A percentile compares a stretch with the other conserved stretches of the same genome.
These are phyloP conservation scores for Cornus suecica DNA, from an alignment of 148 eudicot genomes.

Conservation along the genomic window DNA sequence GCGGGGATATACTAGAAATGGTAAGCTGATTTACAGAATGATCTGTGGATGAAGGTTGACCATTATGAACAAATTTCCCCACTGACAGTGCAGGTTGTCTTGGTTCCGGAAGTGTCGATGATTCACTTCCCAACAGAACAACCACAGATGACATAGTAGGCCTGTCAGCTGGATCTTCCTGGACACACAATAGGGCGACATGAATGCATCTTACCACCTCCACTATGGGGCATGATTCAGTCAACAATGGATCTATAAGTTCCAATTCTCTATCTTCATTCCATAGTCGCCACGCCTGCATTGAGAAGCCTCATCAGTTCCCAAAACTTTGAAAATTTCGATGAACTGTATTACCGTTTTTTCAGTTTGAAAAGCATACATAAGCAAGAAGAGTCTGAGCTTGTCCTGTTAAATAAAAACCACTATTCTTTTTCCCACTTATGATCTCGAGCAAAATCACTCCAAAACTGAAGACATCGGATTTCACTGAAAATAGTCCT, in stretches of 20 bases:
- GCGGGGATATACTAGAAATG: background rate
- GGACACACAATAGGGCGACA: conserved; percentile 9
- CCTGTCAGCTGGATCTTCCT: conserved; percentile 5
- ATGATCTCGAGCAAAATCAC: conserved; percentile 4
- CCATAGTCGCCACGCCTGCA: conserved; percentile 12
- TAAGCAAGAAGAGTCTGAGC: background rate
- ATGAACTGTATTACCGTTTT: background rate
- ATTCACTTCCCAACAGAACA: conserved; percentile 10
- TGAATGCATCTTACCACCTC: background rate
- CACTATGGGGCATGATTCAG: background rate
- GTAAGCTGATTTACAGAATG: conserved; percentile 10
- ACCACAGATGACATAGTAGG: conserved; percentile 11
- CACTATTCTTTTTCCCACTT: conserved; percentile 7
- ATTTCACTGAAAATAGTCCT: background rate
- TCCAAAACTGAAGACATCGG: conserved; percentile 13
- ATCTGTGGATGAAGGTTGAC: background rate
- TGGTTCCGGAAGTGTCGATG: conserved; percentile 8
- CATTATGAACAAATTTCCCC: background rate
- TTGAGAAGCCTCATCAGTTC: background rate
- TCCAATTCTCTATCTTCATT: conserved; percentile 1
- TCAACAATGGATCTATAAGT: background rate
- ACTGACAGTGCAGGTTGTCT: conserved; percentile 3
- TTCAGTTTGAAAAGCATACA: background rate
- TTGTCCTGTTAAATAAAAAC: background rate
- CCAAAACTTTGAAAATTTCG: background rate